Base-by-base conservation (phyloP, 1,284 basidiomycete genomes). In the Phylloboletellus chloephorus region DNA sequence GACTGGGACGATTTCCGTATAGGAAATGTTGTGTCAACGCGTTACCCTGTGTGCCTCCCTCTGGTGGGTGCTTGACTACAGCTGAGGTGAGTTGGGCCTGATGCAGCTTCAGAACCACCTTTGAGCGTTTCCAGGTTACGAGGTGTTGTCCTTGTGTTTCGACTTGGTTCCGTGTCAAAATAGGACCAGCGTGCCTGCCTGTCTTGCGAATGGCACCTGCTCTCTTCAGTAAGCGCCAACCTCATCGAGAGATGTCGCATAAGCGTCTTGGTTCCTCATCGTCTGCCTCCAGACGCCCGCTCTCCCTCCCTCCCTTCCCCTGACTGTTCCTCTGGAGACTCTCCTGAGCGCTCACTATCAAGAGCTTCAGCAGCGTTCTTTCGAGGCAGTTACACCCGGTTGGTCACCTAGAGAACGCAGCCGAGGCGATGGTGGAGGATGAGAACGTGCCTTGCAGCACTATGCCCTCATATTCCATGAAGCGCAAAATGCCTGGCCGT, bases 221-320 rank as follows among this genome's bases (percentile, higher is more conserved):
- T 32, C 24, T 22, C 24, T 36, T 17, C 16, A 11, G 34, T 26
- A 32, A 11, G n/a, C 35, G 20, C 22, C 31, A 31, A 31, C 28
- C 19, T 19, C 31, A 33, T 8, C 31, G n/a, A 43, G 22, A 38
- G 17, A 54, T 57, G 52, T 37, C 44, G 19, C 19, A 35, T 21
- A 41, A 31, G 29, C 40, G 35, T 24, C 15, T 41, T 24, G 11
- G 16, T 29, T 21, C 32, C 24, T 46, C 38, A 12, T 54, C 37
- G 30, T 42, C 37, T 34, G 24, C 42, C n/a, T 31, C 32, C 13
- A 29, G n/a, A 31, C 19, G 25, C 9, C 31, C 23, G 12, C 23
- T 25, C 54, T 58, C 22, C 56, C 54, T 22, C 44, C 43, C 3
- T 52, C 7, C 24, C 48, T 54, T 21, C 39, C 29, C 23, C 29